Conservation (phyloP, 805 yeast species). For the Debaryomyces castellii region DNA sequence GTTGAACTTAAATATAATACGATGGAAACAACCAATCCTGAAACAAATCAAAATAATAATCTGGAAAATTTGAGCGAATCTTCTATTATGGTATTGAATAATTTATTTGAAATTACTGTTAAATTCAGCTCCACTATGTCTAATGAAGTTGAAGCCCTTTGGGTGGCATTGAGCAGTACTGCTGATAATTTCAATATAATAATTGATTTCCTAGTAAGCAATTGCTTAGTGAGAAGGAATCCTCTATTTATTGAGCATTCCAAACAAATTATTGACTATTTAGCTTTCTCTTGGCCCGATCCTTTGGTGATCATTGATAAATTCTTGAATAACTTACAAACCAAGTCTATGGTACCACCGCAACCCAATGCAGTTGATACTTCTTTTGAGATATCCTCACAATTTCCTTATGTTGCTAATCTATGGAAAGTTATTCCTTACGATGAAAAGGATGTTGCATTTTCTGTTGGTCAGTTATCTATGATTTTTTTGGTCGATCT, state of each 20-base stretch:
- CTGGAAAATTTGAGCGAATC: conserved; percentile 21
- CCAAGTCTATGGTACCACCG: conserved; percentile 86
- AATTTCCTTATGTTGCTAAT: conserved; percentile 76
- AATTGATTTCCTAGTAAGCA: conserved; percentile 64
- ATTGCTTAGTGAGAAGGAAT: conserved; percentile 68
- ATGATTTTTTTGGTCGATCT: conserved; percentile 83
- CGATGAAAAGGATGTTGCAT: conserved; percentile 66
- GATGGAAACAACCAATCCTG: not conserved
- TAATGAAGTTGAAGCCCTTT: conserved; percentile 87
- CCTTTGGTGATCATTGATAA: conserved; percentile 53
- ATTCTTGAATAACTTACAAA: conserved; percentile 70
- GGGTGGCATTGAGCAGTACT: conserved; percentile 90
- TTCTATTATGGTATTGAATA: conserved; percentile 69
- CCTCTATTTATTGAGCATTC: conserved; percentile 75
- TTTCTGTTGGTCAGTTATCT: conserved; percentile 86
- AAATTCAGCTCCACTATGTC: conserved; percentile 71
- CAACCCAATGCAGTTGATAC: conserved; percentile 25
- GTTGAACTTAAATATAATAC: conserved; percentile 52
- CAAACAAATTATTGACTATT: conserved; percentile 76
- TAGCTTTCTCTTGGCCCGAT: conserved; percentile 56
- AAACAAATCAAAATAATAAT: not conserved
- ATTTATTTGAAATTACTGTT: conserved; percentile 81
- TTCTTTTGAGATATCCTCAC: conserved; percentile 5
- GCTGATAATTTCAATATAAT: conserved; percentile 70
- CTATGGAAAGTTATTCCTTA: conserved; percentile 55